phyloP scores from a whole-genome alignment of 306 rosid species.

The Hippophae tibetana region DNA sequence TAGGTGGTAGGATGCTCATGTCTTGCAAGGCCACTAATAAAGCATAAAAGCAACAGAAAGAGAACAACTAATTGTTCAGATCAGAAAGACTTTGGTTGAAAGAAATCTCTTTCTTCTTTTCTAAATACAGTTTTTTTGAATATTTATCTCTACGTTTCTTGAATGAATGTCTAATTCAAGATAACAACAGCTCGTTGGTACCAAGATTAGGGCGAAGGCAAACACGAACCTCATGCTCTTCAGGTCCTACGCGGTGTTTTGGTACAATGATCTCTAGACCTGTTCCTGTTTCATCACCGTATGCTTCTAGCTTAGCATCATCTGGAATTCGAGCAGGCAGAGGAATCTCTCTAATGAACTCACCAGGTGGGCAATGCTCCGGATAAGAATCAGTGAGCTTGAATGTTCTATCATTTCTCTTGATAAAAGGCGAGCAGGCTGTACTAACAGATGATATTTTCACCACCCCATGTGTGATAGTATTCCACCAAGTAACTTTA shows the following conservation, averaged over 20 bases:
- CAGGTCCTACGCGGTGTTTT: not conserved
- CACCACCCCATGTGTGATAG: slow-evolving; percentile 28
- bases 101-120: no score
- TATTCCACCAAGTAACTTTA: slow-evolving; percentile 35
- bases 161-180: slow-evolving; percentile 4
- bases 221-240: no score
- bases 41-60: no score
- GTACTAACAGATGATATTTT: slow-evolving; percentile 28
- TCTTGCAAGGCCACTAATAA: no score
- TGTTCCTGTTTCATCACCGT: slow-evolving; percentile 24
- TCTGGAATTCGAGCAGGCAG: slow-evolving; percentile 32
- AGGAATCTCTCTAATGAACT: slow-evolving; percentile 31
- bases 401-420: slow-evolving; percentile 30
- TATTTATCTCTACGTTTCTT: not conserved
- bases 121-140: not conserved
- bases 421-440: slow-evolving; percentile 23
- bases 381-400: slow-evolving; percentile 35
- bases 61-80: no score
- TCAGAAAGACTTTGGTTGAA: no score
- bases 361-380: slow-evolving; percentile 35
- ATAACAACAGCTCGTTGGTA: slow-evolving; percentile 26
- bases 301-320: slow-evolving; percentile 36
- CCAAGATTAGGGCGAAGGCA: slow-evolving; percentile 4
- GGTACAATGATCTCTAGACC: slow-evolving; percentile 34
- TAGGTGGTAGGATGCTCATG: no score